Conservation (phyloP, 441 rosid genomes). For the Sinapis alba region DNA sequence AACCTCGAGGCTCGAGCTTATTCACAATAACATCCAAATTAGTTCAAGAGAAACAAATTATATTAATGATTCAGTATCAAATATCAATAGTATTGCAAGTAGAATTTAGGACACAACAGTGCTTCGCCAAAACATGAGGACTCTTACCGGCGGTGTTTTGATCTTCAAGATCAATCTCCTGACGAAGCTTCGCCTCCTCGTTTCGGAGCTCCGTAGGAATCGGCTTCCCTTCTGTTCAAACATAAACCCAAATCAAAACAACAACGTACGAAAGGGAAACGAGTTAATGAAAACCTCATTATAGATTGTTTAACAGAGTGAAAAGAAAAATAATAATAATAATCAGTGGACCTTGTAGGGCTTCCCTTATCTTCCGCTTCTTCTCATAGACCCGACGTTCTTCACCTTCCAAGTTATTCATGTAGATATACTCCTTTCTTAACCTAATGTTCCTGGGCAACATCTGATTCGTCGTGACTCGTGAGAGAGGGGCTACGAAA, state of each 20-base stretch:
- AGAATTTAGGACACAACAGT: neutral
- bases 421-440: slow-evolving; percentile 76
- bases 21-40: no score
- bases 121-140: neutral
- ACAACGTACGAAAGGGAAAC: neutral
- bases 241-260: neutral
- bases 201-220: slow-evolving; percentile 88
- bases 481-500: slow-evolving; percentile 1
- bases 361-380: slow-evolving; percentile 84
- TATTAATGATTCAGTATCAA: no score
- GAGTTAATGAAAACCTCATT: neutral
- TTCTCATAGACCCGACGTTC: slow-evolving; percentile 75
- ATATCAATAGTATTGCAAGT: no score
- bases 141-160: slow-evolving; percentile 57
- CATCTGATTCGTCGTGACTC: slow-evolving; percentile 40
- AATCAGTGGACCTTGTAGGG: slow-evolving; percentile 46
- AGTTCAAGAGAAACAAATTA: no score
- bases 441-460: slow-evolving; percentile 67
- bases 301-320: neutral
- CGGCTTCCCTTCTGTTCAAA: slow-evolving; percentile 67
- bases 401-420: slow-evolving; percentile 91
- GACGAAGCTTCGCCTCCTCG: slow-evolving; percentile 75
- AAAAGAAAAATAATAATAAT: neutral
- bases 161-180: slow-evolving; percentile 84
- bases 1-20: no score